A percentile compares a stretch with the other conserved stretches of the same genome.
These are phyloP conservation scores for Dendrostoma leiphaemia DNA, from an alignment of 2,329 filamentous ascomycete species.

Conservation along the genomic window DNA sequence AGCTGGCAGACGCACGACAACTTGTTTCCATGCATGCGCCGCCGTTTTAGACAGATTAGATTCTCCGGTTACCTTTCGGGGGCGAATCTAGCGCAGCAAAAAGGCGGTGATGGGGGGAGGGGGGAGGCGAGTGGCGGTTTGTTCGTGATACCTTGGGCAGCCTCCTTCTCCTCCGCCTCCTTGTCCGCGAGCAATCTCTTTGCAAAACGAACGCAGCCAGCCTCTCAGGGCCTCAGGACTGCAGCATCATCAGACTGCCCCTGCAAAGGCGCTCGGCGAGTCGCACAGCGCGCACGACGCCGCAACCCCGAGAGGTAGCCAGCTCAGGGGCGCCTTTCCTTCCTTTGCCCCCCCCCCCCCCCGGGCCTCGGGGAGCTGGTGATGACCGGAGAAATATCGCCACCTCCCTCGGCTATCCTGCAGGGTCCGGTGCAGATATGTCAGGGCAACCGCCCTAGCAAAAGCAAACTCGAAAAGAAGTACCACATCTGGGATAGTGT, in stretches of 20 bases:
- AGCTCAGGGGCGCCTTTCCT: too few species aligned
- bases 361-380: neutral
- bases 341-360: too few species aligned
- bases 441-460: neutral
- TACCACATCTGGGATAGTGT: too few species aligned
- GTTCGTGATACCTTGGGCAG: too few species aligned
- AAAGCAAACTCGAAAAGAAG: conserved; percentile 23
- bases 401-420: neutral
- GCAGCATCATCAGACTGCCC: too few species aligned
- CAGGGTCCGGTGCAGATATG: neutral
- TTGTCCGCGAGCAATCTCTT: too few species aligned
- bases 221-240: too few species aligned
- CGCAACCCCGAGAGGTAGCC: neutral
- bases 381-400: neutral
- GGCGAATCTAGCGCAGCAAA: neutral
- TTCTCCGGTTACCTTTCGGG: neutral
- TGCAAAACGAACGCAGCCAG: too few species aligned
- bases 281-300: neutral
- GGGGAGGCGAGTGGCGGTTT: neutral
- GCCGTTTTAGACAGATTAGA: neutral
- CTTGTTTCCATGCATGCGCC: neutral
- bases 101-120: too few species aligned
- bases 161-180: too few species aligned
- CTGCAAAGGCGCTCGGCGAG: too few species aligned
- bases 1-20: too few species aligned